These are phyloP conservation scores for Hippophae gyantsensis DNA, from an alignment of 306 rosid genomes.

Conservation along the genomic window DNA sequence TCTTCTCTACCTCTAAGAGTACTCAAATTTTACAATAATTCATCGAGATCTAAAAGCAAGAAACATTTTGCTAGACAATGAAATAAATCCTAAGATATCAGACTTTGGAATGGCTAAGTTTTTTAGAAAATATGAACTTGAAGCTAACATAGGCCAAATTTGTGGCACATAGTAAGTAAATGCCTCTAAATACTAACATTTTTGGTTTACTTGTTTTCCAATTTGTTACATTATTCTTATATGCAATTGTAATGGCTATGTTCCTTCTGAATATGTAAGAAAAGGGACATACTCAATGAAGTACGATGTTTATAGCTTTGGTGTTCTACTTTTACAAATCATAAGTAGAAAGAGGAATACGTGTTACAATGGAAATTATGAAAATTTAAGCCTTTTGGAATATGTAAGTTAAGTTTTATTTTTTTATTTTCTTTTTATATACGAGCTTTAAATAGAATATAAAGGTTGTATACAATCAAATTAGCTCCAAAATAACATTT, in stretches of 20 bases:
- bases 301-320: conserved; percentile 35
- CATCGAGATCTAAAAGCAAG: conserved; percentile 63
- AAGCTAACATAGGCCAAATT: conserved; percentile 52
- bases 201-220: neutral
- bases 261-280: conserved; percentile 50
- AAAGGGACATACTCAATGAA: conserved; percentile 52
- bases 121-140: conserved; percentile 40
- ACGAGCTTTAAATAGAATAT: too few species aligned
- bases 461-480: too few species aligned
- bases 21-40: conserved; percentile 59
- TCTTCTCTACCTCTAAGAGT: conserved; percentile 66
- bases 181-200: neutral
- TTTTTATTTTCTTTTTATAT: too few species aligned
- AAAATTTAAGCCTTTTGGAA: conserved; percentile 42
- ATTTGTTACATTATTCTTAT: neutral
- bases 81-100: conserved; percentile 52
- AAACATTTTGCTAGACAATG: conserved; percentile 41
- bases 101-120: conserved; percentile 67
- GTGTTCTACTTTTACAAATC: conserved; percentile 52
- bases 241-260: conserved; percentile 38
- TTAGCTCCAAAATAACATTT: too few species aligned
- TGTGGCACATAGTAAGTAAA: conserved; percentile 55
- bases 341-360: conserved; percentile 47
- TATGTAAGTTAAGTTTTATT: conserved; percentile 27
- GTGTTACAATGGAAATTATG: conserved; percentile 29